Evolutionary conservation across 371 early-diverging fungal species (phyloP).

Genomic region (Nematocida parisii): DNA sequence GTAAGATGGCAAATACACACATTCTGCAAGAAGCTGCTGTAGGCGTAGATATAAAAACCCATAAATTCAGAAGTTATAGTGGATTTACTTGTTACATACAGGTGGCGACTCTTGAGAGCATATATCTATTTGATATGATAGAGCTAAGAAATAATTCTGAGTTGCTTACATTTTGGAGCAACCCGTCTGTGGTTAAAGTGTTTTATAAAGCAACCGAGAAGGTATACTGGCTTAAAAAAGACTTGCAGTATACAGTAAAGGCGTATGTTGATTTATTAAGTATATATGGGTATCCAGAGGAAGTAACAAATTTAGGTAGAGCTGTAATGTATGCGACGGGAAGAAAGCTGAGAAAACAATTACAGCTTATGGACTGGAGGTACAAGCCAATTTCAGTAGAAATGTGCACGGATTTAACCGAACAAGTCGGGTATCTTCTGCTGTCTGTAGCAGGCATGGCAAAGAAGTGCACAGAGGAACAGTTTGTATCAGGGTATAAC

Average conservation of each 20-base stretch:
- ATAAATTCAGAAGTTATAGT: constrained; percentile 63
- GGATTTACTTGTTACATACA: constrained; percentile 60
- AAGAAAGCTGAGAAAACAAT: not conserved
- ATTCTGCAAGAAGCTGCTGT: constrained; percentile 3
- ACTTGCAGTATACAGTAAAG: not conserved
- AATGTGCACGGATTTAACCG: constrained; percentile 26
- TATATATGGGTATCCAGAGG: not conserved
- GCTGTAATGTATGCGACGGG: not conserved
- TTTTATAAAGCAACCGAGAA: constrained; percentile 24
- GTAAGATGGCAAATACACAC: not conserved
- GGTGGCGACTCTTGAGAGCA: constrained; percentile 3
- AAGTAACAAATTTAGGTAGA: not conserved
- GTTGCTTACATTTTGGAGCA: constrained; percentile 12
- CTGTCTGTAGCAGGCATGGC: not conserved
- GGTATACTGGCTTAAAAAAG: constrained; percentile 20
- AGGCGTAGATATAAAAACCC: constrained; percentile 62
- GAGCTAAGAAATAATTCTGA: constrained; percentile 13
- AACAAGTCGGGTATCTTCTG: constrained; percentile 18
- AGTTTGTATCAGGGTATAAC: not conserved
- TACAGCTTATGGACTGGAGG: constrained; percentile 52
- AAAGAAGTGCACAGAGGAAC: not conserved
- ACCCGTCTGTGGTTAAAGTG: constrained; percentile 1
- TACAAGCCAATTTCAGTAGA: constrained; percentile 21
- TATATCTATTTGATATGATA: constrained; percentile 44
- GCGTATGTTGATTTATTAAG: constrained; percentile 10